These are phyloP conservation scores for Ploettnerulaceae sp. DNA, from an alignment of 2,329 filamentous ascomycete species.

Conservation along the genomic window DNA sequence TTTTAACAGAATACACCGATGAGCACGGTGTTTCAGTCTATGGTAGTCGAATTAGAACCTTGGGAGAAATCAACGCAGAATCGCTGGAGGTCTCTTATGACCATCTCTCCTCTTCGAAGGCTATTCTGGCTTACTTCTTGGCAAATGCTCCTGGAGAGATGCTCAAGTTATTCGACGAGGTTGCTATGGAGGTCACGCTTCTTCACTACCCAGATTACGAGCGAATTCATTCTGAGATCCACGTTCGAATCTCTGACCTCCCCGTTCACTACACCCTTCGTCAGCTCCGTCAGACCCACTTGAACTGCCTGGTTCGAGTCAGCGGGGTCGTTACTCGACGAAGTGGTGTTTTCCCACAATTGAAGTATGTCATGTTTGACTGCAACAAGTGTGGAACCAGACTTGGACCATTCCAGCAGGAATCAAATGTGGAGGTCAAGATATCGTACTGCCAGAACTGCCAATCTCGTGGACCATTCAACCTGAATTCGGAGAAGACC, in stretches of 20 bases:
- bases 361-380: conserved; percentile 98
- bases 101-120: conserved; percentile 84
- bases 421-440: conserved; percentile 93
- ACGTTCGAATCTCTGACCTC: conserved; percentile 92
- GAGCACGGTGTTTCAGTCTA: conserved; percentile 87
- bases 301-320: conserved; percentile 93
- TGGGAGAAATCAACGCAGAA: conserved; percentile 97
- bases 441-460: conserved; percentile 96
- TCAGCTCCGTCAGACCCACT: conserved; percentile 87
- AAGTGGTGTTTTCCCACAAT: conserved; percentile 91
- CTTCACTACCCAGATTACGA: conserved; percentile 97
- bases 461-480: conserved; percentile 92
- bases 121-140: conserved; percentile 90
- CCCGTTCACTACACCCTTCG: conserved; percentile 93
- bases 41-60: conserved; percentile 84
- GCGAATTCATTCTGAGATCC: conserved; percentile 94
- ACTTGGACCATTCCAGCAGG: conserved; percentile 93
- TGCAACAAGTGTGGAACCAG: conserved; percentile 90
- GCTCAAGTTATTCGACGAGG: conserved; percentile 91
- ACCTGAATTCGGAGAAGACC: conserved; percentile 92
- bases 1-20: conserved; percentile 93
- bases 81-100: conserved; percentile 95
- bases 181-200: conserved; percentile 92
- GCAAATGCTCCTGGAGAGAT: conserved; percentile 95
- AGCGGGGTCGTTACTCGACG: conserved; percentile 92